These are phyloP conservation scores for Marchantia paleacea DNA, from an alignment of 225 moss, liverwort and hornwort species.

Conservation along the genomic window DNA sequence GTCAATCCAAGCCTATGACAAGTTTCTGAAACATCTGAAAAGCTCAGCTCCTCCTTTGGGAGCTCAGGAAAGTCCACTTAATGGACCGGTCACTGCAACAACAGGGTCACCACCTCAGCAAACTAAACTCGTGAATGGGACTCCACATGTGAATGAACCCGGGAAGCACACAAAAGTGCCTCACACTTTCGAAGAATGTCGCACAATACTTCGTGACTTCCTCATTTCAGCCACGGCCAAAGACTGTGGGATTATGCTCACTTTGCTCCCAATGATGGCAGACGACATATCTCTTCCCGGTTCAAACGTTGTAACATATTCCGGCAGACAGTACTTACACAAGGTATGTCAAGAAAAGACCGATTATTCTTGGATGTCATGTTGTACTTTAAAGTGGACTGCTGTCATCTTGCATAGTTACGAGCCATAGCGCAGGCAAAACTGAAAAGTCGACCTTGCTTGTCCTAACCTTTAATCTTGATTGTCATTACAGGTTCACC, in stretches of 20 bases:
- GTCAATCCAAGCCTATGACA: conserved; percentile 54
- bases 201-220: conserved; percentile 61
- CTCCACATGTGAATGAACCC: background rate
- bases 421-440: background rate
- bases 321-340: conserved; percentile 10
- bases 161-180: background rate
- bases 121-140: background rate
- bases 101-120: background rate
- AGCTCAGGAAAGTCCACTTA: background rate
- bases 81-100: background rate
- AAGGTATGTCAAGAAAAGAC: conserved; percentile 27
- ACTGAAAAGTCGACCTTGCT: background rate
- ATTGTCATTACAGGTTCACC: conserved; percentile 16
- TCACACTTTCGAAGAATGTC: conserved; percentile 41
- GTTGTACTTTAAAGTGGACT: background rate
- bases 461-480: background rate
- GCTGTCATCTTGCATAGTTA: background rate
- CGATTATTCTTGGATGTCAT: background rate
- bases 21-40: conserved; percentile 29
- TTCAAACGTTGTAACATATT: background rate
- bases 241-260: conserved; percentile 89
- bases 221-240: conserved; percentile 82
- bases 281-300: background rate
- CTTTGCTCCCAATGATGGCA: conserved; percentile 45
- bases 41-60: background rate